Conservation (phyloP, 2,329 filamentous ascomycete species). For the Neurospora sp. region DNA sequence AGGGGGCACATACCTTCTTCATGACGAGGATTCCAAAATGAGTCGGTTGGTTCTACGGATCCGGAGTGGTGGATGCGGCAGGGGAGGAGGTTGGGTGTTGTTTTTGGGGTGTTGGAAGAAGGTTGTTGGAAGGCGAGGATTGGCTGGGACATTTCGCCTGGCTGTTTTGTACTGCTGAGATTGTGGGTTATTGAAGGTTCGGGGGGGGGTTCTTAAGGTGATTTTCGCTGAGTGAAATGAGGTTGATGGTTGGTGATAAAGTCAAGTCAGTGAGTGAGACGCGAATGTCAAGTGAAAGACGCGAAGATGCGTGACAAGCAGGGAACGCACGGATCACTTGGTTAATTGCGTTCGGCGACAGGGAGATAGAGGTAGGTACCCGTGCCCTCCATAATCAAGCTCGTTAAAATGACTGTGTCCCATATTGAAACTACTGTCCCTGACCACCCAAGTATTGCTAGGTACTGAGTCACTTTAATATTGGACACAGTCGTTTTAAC, state of each 20-base stretch:
- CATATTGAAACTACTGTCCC: too few relatives aligned
- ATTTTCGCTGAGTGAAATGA: neutral
- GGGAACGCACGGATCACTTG: neutral
- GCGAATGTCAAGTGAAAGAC: neutral
- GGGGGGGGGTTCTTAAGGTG: too few relatives aligned
- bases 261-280: neutral
- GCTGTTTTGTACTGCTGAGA: neutral
- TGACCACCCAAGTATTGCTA: too few relatives aligned
- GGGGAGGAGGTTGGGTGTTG: constrained; percentile 64
- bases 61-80: constrained; percentile 72
- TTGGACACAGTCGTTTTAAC: too few relatives aligned
- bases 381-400: too few relatives aligned
- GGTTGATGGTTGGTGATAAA: neutral
- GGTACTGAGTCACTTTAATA: too few relatives aligned
- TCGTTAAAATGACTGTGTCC: too few relatives aligned
- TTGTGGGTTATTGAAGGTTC: neutral
- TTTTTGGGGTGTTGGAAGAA: constrained; percentile 20
- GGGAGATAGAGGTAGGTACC: too few relatives aligned
- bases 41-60: constrained; percentile 48
- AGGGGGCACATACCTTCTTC: too few relatives aligned
- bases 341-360: neutral
- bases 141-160: neutral
- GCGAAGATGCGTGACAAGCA: too few relatives aligned
- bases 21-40: constrained; percentile 58
- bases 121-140: neutral